Conservation (phyloP, 1,139 yeast species). For the Geotrichum candidum region DNA sequence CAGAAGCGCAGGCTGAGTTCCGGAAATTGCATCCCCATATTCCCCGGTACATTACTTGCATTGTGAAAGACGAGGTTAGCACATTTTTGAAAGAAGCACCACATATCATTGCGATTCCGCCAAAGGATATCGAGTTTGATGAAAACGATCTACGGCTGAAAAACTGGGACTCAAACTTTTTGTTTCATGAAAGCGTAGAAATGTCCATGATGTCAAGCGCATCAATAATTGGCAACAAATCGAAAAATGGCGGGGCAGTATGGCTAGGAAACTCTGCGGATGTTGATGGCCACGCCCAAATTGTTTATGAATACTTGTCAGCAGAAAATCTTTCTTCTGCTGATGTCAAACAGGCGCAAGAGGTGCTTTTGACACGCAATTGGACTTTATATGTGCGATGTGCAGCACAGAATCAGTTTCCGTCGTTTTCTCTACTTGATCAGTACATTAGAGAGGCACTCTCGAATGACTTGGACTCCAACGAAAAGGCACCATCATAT, state of each 20-base stretch:
- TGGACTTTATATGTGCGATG: constrained; percentile 38
- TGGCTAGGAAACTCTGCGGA: constrained; percentile 79
- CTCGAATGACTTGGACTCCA: constrained; percentile 6
- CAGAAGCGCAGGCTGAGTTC: constrained; percentile 26
- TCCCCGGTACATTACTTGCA: constrained; percentile 23
- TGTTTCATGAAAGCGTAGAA: constrained; percentile 71
- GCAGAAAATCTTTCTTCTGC: constrained; percentile 1
- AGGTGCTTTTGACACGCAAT: constrained; percentile 20
- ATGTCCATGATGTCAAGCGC: constrained; percentile 81
- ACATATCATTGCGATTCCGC: constrained; percentile 30
- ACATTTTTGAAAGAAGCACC: constrained; percentile 26
- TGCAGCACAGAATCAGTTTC: constrained; percentile 55
- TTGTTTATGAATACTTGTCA: constrained; percentile 13
- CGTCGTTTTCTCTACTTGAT: constrained; percentile 32
- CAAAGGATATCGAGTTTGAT: constrained; percentile 21
- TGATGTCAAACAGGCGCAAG: constrained; percentile 1
- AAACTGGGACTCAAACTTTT: constrained; percentile 70
- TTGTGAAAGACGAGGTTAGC: constrained; percentile 26
- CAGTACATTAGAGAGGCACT: constrained; percentile 27
- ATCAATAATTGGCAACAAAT: constrained; percentile 42
- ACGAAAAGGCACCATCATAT: not conserved
- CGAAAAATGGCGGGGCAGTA: constrained; percentile 37
- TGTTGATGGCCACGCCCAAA: constrained; percentile 33
- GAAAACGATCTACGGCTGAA: constrained; percentile 33
- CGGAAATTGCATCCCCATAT: constrained; percentile 18